Evolutionary conservation across 23 red algal genomes (phyloP).

Genomic region (Gracilariopsis chorda): DNA sequence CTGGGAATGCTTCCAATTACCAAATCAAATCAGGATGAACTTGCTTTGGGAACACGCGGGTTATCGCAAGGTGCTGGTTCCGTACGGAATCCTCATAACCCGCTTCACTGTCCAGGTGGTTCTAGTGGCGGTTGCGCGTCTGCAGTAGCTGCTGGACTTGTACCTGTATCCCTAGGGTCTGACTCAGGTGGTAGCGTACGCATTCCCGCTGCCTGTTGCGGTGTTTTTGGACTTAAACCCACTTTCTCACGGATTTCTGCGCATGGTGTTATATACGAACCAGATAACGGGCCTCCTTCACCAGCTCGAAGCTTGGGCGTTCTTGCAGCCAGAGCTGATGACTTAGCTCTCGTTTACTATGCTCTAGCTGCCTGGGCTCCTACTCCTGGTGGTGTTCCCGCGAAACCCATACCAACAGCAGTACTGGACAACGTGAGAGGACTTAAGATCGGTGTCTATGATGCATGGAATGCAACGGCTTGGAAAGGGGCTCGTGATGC

Average conservation of each 20-base stretch:
- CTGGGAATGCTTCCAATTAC: constrained; percentile 61
- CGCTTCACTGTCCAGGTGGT: constrained; percentile 47
- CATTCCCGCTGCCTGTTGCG: constrained; percentile 63
- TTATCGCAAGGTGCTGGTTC: neutral
- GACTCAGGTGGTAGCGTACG: constrained; percentile 83
- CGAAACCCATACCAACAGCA: neutral
- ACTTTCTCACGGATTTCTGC: constrained; percentile 42
- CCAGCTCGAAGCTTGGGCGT: neutral
- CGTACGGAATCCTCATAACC: constrained; percentile 25
- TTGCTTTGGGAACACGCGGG: constrained; percentile 49
- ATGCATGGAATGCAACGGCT: neutral
- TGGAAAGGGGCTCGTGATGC: neutral
- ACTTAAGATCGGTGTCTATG: neutral
- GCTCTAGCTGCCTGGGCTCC: neutral
- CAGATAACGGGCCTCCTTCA: neutral
- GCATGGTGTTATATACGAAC: constrained; percentile 16
- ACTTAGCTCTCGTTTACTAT: neutral
- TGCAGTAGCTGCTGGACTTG: constrained; percentile 63
- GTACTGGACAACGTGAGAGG: neutral
- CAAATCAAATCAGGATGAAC: constrained; percentile 74
- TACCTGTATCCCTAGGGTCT: constrained; percentile 52
- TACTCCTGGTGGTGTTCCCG: neutral
- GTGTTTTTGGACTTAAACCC: constrained; percentile 66
- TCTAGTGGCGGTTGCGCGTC: constrained; percentile 72
- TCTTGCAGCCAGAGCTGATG: neutral